phyloP scores from a whole-genome alignment of 345 rosid species.

The Erucastrum elatum region DNA sequence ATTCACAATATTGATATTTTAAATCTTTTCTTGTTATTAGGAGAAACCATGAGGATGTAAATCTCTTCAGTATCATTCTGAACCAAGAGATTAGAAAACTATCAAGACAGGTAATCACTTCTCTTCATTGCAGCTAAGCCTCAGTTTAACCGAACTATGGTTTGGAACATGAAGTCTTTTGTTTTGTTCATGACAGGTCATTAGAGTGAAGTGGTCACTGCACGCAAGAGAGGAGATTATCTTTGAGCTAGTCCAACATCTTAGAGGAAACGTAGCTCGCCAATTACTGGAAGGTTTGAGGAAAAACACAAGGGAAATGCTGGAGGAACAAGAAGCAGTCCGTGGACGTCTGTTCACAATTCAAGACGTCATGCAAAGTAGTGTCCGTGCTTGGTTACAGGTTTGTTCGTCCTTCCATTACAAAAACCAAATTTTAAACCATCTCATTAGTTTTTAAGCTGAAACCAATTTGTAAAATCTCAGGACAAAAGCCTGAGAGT shows the following conservation, averaged over 20 bases:
- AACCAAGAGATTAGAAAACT: constrained; percentile 90
- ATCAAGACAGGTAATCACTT: constrained; percentile 62
- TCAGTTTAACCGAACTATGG: not conserved
- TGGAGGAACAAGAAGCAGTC: constrained; percentile 98
- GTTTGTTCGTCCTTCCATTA: constrained; percentile 33
- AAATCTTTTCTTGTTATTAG: constrained; percentile 44
- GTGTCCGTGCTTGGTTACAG: constrained; percentile 99
- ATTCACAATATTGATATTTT: too few relatives aligned
- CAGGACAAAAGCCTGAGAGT: constrained; percentile 90
- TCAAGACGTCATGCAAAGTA: constrained; percentile 98
- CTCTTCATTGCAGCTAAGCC: constrained; percentile 6
- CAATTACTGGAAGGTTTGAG: constrained; percentile 58
- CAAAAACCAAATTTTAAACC: not conserved
- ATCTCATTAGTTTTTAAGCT: not conserved
- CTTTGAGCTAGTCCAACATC: constrained; percentile 87
- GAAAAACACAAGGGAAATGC: constrained; percentile 83
- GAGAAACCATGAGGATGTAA: constrained; percentile 87
- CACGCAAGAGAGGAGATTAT: constrained; percentile 96
- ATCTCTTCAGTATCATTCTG: constrained; percentile 77
- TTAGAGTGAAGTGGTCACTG: constrained; percentile 98
- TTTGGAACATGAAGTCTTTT: not conserved
- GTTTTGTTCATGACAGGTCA: constrained; percentile 51
- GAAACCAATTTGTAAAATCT: not conserved
- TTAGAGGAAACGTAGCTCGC: constrained; percentile 61
- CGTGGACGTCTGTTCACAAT: constrained; percentile 95